Evolutionary conservation across 2,329 filamentous ascomycete genomes (phyloP), one percentile per base, ranked within the genome.

Genomic region (Fusarium albosuccineum): DNA sequence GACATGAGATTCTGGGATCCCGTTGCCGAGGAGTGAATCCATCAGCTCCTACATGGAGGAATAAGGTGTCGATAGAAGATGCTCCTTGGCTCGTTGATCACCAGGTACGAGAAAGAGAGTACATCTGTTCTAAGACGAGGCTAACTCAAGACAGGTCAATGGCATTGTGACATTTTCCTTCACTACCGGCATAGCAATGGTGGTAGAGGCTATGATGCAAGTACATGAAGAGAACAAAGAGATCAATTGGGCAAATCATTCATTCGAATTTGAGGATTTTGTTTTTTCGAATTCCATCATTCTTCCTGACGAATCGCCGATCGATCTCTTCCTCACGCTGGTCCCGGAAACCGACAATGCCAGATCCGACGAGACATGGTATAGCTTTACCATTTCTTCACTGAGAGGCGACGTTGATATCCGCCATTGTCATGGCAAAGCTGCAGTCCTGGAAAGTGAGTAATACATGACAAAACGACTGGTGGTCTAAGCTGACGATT

Each of bases 251-350:
- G 9, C 56, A 26, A 63, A 51, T 6, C 59, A 52, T 57, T 68
- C 64, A 9, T 68, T 71, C 13, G 66, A 71, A 37, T 58, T 71
- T 16, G 55, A 71, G 54, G 68, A 71, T 30, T 71, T 71, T 56
- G 56, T 71, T 53, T 71, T 71, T 48, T 71, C 68, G 5, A 71
- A 71, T 46, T 71, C 68, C 1, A 71, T 71, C n/a, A 71, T 71
- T 45, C 68, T 71, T 50, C 68, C 68, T 14, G 68, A 71, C 7
- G 68, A 71, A 5, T 26, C 50, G 1, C 63, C 54, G 1, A 71
- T 71, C 4, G 64, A 71, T 14, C 68, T 71, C 3, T 71, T 71
- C 55, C 68, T 71, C 22, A 71, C 68, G 8, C 44, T 71, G 7
- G 51, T 70, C 13, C 68, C 66, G 8, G 55, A 60, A 30, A 70